Evolutionary conservation across 2,329 filamentous ascomycete species (phyloP).

Genomic region (Phaeosphaeria sp.): DNA sequence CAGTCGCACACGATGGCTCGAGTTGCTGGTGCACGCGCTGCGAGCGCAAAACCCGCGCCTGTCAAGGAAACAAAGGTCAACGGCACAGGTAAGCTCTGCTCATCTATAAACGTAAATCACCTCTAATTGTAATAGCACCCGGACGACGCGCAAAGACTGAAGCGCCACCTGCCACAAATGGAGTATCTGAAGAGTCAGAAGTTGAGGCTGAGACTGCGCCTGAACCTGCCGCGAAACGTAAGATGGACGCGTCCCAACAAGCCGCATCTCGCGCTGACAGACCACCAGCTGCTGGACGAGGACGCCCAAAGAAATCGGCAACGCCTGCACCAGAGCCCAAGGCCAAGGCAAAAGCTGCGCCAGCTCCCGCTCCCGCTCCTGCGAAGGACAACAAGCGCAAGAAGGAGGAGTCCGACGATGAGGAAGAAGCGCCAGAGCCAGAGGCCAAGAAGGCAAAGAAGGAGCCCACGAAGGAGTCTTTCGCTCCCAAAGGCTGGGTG

Average conservation of each 20-base stretch:
- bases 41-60: conserved; percentile 34
- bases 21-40: conserved; percentile 34
- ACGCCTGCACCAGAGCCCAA: conserved; percentile 26
- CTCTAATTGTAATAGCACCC: conserved; percentile 23
- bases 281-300: conserved; percentile 18
- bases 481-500: not conserved
- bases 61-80: conserved; percentile 37
- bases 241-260: conserved; percentile 14
- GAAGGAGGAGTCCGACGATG: conserved; percentile 35
- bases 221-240: conserved; percentile 7
- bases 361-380: conserved; percentile 1
- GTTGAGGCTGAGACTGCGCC: conserved; percentile 1
- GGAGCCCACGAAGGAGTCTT: conserved; percentile 7
- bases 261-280: conserved; percentile 15
- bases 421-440: conserved; percentile 25
- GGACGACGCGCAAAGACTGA: conserved; percentile 37
- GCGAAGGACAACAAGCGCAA: conserved; percentile 38
- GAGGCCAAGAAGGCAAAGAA: conserved; percentile 33
- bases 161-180: conserved; percentile 17
- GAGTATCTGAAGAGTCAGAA: conserved; percentile 4
- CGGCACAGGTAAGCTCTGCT: conserved; percentile 39
- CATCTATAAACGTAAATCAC: conserved; percentile 14
- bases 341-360: conserved; percentile 4
- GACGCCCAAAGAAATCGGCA: conserved; percentile 28
- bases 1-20: conserved; percentile 37